These are phyloP conservation scores for Teratosphaeriaceae sp. DNA, from an alignment of 2,329 filamentous ascomycete species.

Conservation along the genomic window DNA sequence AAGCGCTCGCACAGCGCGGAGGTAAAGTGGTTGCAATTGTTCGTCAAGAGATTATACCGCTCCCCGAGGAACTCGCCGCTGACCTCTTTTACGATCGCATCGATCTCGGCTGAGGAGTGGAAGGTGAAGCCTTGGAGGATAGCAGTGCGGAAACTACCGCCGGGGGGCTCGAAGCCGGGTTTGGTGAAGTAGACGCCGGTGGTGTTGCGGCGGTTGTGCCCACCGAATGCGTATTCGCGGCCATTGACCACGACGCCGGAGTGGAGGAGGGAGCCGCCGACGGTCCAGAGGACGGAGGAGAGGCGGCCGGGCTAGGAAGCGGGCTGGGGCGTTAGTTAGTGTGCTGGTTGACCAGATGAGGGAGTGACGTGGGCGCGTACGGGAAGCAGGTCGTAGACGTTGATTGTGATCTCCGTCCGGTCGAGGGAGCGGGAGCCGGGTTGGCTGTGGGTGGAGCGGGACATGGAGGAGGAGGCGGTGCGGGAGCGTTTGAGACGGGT, in stretches of 20 bases:
- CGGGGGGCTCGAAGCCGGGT: conserved; percentile 65
- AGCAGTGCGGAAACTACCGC: conserved; percentile 67
- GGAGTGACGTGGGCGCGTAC: conserved; percentile 14
- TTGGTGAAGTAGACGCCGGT: conserved; percentile 78
- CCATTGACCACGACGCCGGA: conserved; percentile 76
- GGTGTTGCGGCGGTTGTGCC: conserved; percentile 62
- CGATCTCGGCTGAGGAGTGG: conserved; percentile 61
- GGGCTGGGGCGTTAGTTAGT: conserved; percentile 12
- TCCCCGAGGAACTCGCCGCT: conserved; percentile 69
- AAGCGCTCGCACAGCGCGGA: conserved; percentile 66
- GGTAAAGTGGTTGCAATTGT: conserved; percentile 88
- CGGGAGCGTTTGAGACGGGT: conserved; percentile 8
- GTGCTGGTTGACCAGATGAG: conserved; percentile 1
- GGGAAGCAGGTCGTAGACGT: conserved; percentile 33
- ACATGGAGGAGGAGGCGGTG: conserved; percentile 8
- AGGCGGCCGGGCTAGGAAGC: conserved; percentile 58
- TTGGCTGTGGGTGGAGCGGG: not conserved
- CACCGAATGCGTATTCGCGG: conserved; percentile 78
- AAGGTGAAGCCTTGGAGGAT: conserved; percentile 76
- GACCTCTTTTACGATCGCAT: conserved; percentile 59
- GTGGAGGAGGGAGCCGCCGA: conserved; percentile 72
- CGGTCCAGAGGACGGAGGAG: conserved; percentile 68
- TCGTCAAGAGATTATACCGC: conserved; percentile 72
- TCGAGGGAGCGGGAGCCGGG: conserved; percentile 4
- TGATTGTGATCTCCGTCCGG: conserved; percentile 31